Evolutionary conservation across 208 protist species (phyloP), one percentile per base, ranked within the genome.

Genomic region (Trypanosoma brucei): DNA sequence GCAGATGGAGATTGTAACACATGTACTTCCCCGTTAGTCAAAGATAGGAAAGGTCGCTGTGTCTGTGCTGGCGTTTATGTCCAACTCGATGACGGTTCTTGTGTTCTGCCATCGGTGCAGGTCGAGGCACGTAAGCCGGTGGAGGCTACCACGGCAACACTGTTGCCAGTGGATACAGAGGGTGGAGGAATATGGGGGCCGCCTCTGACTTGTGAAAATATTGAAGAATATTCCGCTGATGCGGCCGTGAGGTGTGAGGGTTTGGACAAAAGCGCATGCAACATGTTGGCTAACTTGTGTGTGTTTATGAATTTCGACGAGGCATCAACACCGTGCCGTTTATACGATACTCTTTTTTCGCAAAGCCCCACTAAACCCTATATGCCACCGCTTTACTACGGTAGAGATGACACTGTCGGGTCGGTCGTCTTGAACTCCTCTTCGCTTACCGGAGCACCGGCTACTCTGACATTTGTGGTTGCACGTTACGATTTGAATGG

Each of bases 271-370:
- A 81, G 72, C 0, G 76, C 76, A 30, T 95, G 89, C 62, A 72
- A 90, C 51, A 56, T 79, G 48, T 71, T 95, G 31, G 70, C 72
- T 0, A 95, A 95, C 44, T 46, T 95, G 48, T 95, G 89, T 60
- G 84, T 90, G 1, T 48, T 88, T 13, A 81, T 83, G 79, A 35
- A 70, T 22, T 92, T 92, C 64, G 40, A 85, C 22, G 9, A 37
- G 31, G 55, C 63, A 2, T 53, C 81, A 2, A 65, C 72, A 11
- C 81, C 89, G 1, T 95, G 86, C 49, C 71, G 71, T 13, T 65
- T 95, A 13, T 90, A 85, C 63, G 53, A 66, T n/a, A 57, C 67
- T 38, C 40, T 93, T 13, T 55, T 76, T 35, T 46, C 61, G 14
- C 44, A 58, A 3, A 46, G 52, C 44, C 39, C 40, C 14, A 56